These are phyloP conservation scores for Cenchrus fungigraminus DNA, from an alignment of 176 grass and related monocot species.

Conservation along the genomic window DNA sequence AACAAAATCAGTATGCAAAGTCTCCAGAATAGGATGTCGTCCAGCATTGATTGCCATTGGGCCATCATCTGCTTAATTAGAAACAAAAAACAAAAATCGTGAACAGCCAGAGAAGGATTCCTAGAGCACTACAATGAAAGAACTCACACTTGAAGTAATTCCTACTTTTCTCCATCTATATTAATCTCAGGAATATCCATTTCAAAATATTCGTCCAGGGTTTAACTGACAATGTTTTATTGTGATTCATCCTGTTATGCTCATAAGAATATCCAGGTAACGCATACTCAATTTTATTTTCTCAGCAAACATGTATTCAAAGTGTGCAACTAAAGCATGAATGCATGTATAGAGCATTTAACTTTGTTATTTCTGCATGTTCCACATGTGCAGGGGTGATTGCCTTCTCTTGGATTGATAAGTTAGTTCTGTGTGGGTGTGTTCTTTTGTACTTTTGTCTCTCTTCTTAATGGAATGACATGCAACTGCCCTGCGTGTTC, in stretches of 20 bases:
- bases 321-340: not conserved
- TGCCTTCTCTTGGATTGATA: not conserved
- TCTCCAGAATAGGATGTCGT: constrained; percentile 94
- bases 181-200: not conserved
- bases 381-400: not conserved
- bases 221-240: not conserved
- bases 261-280: not conserved
- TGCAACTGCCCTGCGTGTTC: too few species aligned
- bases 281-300: not conserved
- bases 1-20: constrained; percentile 79
- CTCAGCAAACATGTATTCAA: not conserved
- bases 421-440: not conserved
- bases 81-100: constrained; percentile 30
- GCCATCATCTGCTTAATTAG: constrained; percentile 68
- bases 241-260: not conserved
- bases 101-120: constrained; percentile 29
- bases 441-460: too few species aligned
- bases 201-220: not conserved
- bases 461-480: too few species aligned
- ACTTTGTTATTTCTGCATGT: not conserved
- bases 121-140: not conserved
- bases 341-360: constrained; percentile 11
- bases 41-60: constrained; percentile 95
- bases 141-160: constrained; percentile 1
- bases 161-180: not conserved